Evolutionary conservation across 2,329 filamentous ascomycete species (phyloP).

Genomic region (Talaromyces pinophilus): DNA sequence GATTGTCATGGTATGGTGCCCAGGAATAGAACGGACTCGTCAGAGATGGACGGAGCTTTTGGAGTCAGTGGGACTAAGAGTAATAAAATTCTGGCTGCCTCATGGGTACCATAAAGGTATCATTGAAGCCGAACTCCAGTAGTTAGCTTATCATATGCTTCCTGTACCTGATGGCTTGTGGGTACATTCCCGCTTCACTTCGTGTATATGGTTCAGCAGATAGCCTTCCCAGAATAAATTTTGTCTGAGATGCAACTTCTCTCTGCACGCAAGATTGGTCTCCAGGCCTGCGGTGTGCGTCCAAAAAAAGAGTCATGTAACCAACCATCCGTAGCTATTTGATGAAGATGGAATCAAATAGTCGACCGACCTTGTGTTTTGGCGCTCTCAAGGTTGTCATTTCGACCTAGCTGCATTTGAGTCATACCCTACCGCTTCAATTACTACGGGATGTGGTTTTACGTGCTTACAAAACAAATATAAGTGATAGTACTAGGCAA

Average conservation of each 20-base stretch:
- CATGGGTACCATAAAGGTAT: slow-evolving; percentile 12
- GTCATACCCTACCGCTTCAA: not conserved
- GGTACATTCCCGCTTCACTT: not conserved
- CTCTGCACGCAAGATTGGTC: not conserved
- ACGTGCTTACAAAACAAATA: not conserved
- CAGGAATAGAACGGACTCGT: slow-evolving; percentile 10
- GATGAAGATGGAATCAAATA: not conserved
- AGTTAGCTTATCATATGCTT: not conserved
- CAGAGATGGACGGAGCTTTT: slow-evolving; percentile 15
- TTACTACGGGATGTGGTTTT: not conserved
- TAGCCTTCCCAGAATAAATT: not conserved
- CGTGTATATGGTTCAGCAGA: not conserved
- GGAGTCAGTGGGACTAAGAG: slow-evolving; percentile 28
- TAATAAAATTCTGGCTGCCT: slow-evolving; percentile 30
- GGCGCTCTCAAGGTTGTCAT: not conserved
- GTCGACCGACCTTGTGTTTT: not conserved
- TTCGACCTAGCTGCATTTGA: not conserved
- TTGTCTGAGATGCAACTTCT: not conserved
- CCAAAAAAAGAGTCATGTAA: not conserved
- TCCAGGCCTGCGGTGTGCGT: not conserved
- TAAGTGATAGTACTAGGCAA: not conserved
- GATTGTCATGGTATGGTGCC: slow-evolving; percentile 15
- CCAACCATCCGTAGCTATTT: not conserved
- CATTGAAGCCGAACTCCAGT: slow-evolving; percentile 8
- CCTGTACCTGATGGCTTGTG: not conserved